Evolutionary conservation across 371 early-diverging fungal species (phyloP), one percentile per base, ranked within the genome.

Genomic region (Saksenaea vasiformis): DNA sequence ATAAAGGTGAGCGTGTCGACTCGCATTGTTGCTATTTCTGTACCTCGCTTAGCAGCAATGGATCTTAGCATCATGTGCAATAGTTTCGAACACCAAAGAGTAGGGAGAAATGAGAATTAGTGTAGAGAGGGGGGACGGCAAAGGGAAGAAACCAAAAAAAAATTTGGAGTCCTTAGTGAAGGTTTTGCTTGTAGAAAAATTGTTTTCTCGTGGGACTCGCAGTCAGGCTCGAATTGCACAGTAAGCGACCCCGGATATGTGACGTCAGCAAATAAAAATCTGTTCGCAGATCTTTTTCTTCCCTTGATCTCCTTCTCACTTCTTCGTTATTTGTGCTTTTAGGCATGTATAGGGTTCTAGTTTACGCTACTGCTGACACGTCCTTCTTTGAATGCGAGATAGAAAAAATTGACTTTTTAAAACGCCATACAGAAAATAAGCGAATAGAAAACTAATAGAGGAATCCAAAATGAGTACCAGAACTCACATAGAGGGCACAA

Each of bases 41-140:
- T 80, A 80, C 80, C 77, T 76, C 80, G 77, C 69, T 74, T 73
- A 54, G 67, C 41, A 70, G 72, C 66, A 61, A 73, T 53, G 65
- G 76, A 67, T 72, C 78, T 71, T 69, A 80, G 75, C 80, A 80
- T 79, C 56, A 61, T 67, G 65, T 68, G 64, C 58, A 62, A 58
- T 58, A 43, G 39, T 26, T 39, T 39, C 57, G 47, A 63, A 58
- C 56, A 61, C 60, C 54, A 61, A 68, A 75, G 74, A 74, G 78
- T 72, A 69, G 74, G 78, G 72, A 70, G 74, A 61, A 57, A 39
- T 35, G 41, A 53, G 62, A 62, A 43, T 36, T 35, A 28, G n/a
- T 31, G 53, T 58, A 24, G 51, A 22, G 41, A 31, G 61, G 36
- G 62, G 67, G 58, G 61, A 35, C 22, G 44, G 62, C 27, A 57